phyloP scores from a whole-genome alignment of 106 monocot species.

The Dendrobium huoshanense region DNA sequence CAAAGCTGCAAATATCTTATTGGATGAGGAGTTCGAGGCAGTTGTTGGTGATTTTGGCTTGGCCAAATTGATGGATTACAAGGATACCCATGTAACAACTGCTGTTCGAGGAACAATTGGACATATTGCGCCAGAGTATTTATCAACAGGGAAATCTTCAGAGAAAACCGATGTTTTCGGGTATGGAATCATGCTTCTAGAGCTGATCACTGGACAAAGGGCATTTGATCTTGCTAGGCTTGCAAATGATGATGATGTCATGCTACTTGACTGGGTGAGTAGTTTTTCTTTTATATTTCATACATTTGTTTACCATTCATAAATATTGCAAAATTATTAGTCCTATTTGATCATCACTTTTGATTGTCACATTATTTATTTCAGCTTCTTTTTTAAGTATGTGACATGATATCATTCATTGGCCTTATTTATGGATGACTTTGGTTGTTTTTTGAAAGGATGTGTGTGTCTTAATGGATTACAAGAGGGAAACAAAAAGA shows the following conservation, averaged over 20 bases:
- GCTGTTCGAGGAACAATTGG: slow-evolving; percentile 96
- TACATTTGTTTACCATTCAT: not conserved
- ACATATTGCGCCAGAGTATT: slow-evolving; percentile 93
- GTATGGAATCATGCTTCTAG: slow-evolving; percentile 95
- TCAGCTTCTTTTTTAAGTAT: no score
- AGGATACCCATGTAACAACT: slow-evolving; percentile 98
- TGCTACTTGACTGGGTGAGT: slow-evolving; percentile 97
- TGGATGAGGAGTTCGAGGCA: slow-evolving; percentile 96
- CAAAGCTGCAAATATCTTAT: slow-evolving; percentile 92
- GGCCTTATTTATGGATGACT: no score
- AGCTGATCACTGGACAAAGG: slow-evolving; percentile 94
- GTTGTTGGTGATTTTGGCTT: slow-evolving; percentile 97
- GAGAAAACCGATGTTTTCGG: slow-evolving; percentile 99
- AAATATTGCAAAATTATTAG: no score
- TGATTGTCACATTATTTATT: no score
- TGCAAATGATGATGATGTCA: slow-evolving; percentile 96
- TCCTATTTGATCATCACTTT: no score
- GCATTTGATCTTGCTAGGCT: slow-evolving; percentile 97
- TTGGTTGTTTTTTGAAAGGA: no score
- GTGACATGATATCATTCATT: no score
- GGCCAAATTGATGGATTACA: slow-evolving; percentile 97
- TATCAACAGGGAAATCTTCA: slow-evolving; percentile 88
- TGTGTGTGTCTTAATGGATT: no score
- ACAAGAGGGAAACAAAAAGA: no score
- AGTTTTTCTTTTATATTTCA: slow-evolving; percentile 2